Evolutionary conservation across 306 rosid genomes (phyloP).

Genomic region (Fragaria vesca): DNA sequence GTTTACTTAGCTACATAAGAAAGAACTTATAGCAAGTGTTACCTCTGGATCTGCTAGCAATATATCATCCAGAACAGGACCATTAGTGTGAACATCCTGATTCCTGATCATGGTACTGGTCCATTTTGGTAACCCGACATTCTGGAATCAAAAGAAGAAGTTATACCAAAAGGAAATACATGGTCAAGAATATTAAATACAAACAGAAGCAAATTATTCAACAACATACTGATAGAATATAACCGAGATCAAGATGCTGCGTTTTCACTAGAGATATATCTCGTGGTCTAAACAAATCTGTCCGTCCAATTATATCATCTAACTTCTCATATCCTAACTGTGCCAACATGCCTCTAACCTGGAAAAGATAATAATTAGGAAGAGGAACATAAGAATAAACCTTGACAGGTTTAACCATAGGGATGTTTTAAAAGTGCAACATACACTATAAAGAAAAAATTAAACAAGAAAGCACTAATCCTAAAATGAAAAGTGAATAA

Average conservation of each 20-base stretch:
- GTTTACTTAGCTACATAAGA: constrained; percentile 13
- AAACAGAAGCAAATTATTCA: constrained; percentile 17
- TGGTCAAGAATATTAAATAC: neutral
- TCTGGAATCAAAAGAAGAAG: constrained; percentile 48
- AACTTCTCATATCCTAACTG: constrained; percentile 93
- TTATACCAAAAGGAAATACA: constrained; percentile 15
- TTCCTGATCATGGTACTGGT: constrained; percentile 85
- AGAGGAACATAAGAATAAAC: constrained; percentile 1
- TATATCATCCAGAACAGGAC: constrained; percentile 87
- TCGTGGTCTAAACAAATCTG: constrained; percentile 72
- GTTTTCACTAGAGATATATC: constrained; percentile 92
- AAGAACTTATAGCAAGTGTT: constrained; percentile 22
- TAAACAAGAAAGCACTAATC: constrained; percentile 10
- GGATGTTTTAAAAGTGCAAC: neutral
- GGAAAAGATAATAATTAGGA: constrained; percentile 22
- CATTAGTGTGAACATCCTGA: constrained; percentile 88
- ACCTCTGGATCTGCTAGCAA: constrained; percentile 90
- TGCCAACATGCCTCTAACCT: constrained; percentile 96
- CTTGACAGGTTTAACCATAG: neutral
- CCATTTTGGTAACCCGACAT: constrained; percentile 77
- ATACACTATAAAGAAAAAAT: neutral
- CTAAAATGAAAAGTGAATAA: constrained; percentile 13
- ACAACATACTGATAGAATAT: constrained; percentile 70
- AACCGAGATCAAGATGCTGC: constrained; percentile 81
- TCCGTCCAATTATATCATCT: constrained; percentile 88